A percentile compares a stretch with the other conserved stretches of the same genome.
Conservation (phyloP, 148 eudicot species). For the Chenopodium formosanum region DNA sequence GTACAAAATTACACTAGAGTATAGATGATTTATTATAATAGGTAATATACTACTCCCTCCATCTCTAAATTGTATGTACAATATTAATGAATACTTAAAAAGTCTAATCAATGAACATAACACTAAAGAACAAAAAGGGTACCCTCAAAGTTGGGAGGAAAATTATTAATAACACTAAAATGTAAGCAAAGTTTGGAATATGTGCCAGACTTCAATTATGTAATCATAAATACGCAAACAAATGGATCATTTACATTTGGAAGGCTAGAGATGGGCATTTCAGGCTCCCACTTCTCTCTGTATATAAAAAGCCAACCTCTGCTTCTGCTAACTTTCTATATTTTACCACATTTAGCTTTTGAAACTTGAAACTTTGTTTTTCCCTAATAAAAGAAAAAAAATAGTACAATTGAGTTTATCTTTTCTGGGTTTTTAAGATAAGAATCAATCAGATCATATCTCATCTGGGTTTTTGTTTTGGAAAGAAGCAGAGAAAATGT, state of each 20-base stretch:
- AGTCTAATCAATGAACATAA: neutral
- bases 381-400: neutral
- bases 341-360: neutral
- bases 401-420: neutral
- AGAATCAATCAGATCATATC: conserved; percentile 16
- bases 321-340: conserved; percentile 1
- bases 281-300: neutral
- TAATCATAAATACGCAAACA: conserved; percentile 5
- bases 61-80: no score
- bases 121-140: neutral
- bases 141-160: conserved; percentile 24
- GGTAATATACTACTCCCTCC: no score
- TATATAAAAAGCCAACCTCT: conserved; percentile 7
- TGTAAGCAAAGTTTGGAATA: conserved; percentile 22
- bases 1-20: no score
- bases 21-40: no score
- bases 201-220: conserved; percentile 28
- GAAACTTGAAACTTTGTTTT: neutral
- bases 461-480: neutral
- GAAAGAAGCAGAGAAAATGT: conserved; percentile 46
- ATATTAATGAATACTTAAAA: no score
- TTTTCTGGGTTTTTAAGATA: conserved; percentile 29
- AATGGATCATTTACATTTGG: conserved; percentile 38
- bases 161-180: neutral
- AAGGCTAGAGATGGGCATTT: neutral